Evolutionary conservation across 164 flowering plant genomes (phyloP).

Genomic region (Liriodendron chinense): DNA sequence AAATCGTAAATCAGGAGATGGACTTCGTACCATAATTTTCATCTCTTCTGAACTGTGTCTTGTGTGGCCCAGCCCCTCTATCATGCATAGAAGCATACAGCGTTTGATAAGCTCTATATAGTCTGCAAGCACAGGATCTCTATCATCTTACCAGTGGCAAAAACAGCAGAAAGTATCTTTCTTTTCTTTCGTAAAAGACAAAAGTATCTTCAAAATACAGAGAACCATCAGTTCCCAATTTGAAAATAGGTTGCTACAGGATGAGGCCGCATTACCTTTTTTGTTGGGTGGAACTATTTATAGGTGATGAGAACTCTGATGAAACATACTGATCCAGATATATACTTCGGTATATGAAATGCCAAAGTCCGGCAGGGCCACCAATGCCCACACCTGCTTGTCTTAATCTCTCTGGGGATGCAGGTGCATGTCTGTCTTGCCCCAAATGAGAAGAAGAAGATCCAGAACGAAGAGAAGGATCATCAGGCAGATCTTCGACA

Average conservation of each 20-base stretch:
- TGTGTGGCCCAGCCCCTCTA: constrained; percentile 71
- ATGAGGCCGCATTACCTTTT: constrained; percentile 50
- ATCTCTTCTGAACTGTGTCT: constrained; percentile 96
- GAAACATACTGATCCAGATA: constrained; percentile 92
- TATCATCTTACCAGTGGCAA: constrained; percentile 6
- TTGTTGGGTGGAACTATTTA: constrained; percentile 62
- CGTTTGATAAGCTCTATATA: constrained; percentile 91
- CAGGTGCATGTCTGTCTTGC: constrained; percentile 42
- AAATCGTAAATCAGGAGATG: background rate
- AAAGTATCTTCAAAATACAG: background rate
- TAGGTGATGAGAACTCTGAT: constrained; percentile 89
- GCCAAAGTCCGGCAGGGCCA: constrained; percentile 98
- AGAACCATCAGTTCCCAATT: background rate
- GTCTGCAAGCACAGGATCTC: constrained; percentile 41
- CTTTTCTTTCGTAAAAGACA: background rate
- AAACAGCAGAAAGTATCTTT: constrained; percentile 1
- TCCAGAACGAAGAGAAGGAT: constrained; percentile 53
- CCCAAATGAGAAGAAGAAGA: constrained; percentile 58
- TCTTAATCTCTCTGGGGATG: constrained; percentile 37
- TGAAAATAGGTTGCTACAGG: constrained; percentile 1
- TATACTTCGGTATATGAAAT: constrained; percentile 92
- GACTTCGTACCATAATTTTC: constrained; percentile 72
- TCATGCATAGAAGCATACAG: constrained; percentile 92
- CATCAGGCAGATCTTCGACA: constrained; percentile 83
- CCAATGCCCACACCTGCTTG: constrained; percentile 55